Base-by-base conservation (phyloP, 2,329 filamentous ascomycete species). In the Alternaria burnsii region DNA sequence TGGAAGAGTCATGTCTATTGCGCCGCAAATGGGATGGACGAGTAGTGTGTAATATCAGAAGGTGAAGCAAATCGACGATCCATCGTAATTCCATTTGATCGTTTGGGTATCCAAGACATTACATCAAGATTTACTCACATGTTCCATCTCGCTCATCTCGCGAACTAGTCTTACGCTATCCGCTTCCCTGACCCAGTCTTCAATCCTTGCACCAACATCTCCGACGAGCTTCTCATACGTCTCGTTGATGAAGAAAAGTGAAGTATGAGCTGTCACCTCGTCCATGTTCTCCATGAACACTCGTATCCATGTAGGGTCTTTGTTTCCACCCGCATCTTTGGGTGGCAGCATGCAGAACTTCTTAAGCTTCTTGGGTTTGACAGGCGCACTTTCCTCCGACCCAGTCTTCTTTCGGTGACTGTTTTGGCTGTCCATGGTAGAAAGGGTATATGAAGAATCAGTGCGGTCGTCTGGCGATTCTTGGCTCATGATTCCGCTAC, bases 201-300 rank as follows among this genome's bases (percentile, higher is more conserved):
- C 83, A 58, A 95, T 86, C 59, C 87, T 81, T 30, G 83, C 83
- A 3, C 87, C 89, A 3, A 92, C 89, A 75, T 94, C 90, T 0
- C 89, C 89, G n/a, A 94, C 88, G n/a, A 94, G 80, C 64, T 80
- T 80, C 69, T 93, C 90, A 72, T 95, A 94, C 58, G 91, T 89
- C 61, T 88, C 84, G 7, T 90, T 89, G 0, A 88, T 80, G 12
- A 92, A 87, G 80, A 97, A 97, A 52, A 97, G 81, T 0, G 91
- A 89, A 63, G 92, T 94, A 75, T 97, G 93, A 10, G 93, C 94
- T 7, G 87, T 89, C 1, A 97, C 91, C 77, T 97, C 92, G 73
- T 97, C 93, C 62, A 95, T 88, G 53, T 88, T 89, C 59, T 90
- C 86, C 91, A 97, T 95, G 70, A 88, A 89, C 3, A 97, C 86